A percentile compares a stretch with the other conserved stretches of the same genome.
These are phyloP conservation scores for Rhizopus microsporus DNA, from an alignment of 371 early-diverging fungal species.

Conservation along the genomic window DNA sequence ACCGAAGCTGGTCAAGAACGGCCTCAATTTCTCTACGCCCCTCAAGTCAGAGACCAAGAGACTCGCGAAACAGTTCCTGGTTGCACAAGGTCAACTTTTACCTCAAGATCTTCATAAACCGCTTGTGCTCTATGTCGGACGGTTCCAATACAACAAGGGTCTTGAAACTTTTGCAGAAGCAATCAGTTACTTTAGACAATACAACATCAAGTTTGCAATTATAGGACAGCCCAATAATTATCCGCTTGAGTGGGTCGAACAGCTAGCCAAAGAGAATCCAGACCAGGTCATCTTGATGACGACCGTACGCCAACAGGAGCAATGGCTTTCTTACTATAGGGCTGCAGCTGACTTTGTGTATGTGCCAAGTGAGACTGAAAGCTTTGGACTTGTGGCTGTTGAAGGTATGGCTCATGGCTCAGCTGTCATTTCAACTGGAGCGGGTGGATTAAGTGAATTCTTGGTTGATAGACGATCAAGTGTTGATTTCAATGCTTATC, in stretches of 20 bases:
- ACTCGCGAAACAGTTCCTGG: constrained; percentile 55
- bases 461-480: constrained; percentile 47
- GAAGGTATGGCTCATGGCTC: constrained; percentile 68
- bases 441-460: constrained; percentile 60
- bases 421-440: constrained; percentile 59
- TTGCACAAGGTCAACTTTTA: constrained; percentile 42
- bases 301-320: constrained; percentile 42
- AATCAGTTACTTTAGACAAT: constrained; percentile 30
- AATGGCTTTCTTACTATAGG: constrained; percentile 57
- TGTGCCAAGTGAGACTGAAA: constrained; percentile 63
- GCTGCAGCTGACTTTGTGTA: constrained; percentile 65
- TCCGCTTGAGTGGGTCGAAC: constrained; percentile 44
- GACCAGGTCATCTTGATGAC: constrained; percentile 51
- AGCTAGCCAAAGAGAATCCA: constrained; percentile 42
- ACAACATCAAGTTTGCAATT: constrained; percentile 56
- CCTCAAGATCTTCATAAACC: constrained; percentile 51
- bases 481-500: constrained; percentile 50
- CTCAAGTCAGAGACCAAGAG: constrained; percentile 44
- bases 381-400: constrained; percentile 64
- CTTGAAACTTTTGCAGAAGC: constrained; percentile 55
- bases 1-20: constrained; percentile 30
- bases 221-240: constrained; percentile 66
- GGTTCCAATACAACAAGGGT: constrained; percentile 67
- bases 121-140: constrained; percentile 60
- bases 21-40: constrained; percentile 46